Conservation (phyloP, 2,329 filamentous ascomycete species). For the Penicillium oxalicum region DNA sequence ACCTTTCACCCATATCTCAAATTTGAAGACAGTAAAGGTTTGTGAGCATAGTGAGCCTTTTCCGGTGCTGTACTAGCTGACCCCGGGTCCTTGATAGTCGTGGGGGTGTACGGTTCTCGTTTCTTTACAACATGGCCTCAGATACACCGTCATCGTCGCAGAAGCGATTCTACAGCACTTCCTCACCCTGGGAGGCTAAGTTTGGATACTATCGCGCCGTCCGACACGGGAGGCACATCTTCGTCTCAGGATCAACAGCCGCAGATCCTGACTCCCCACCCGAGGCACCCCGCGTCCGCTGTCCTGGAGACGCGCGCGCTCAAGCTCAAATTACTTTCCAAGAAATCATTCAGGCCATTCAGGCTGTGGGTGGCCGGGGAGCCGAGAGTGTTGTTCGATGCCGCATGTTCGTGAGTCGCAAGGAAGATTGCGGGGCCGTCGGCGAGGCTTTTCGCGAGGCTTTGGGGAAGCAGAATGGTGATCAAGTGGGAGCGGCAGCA, state of each 20-base stretch:
- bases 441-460: constrained; percentile 27
- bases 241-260: constrained; percentile 37
- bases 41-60: too few species aligned
- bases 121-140: neutral
- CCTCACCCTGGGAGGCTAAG: constrained; percentile 32
- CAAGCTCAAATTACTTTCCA: constrained; percentile 27
- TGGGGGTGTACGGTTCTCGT: too few species aligned
- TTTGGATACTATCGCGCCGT: constrained; percentile 38
- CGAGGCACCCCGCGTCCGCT: constrained; percentile 24
- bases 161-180: constrained; percentile 28
- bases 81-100: too few species aligned
- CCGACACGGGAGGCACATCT: constrained; percentile 31
- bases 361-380: constrained; percentile 27
- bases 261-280: constrained; percentile 28
- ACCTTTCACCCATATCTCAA: neutral
- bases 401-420: constrained; percentile 31
- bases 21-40: too few species aligned
- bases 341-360: constrained; percentile 28
- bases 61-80: too few species aligned
- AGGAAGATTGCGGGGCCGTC: constrained; percentile 26
- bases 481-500: constrained; percentile 25
- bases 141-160: neutral
- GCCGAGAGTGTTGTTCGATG: constrained; percentile 31
- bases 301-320: constrained; percentile 27
- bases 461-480: constrained; percentile 21